These are phyloP conservation scores for Colletotrichum gloeosporioides DNA, from an alignment of 2,329 filamentous ascomycete species.

Conservation along the genomic window DNA sequence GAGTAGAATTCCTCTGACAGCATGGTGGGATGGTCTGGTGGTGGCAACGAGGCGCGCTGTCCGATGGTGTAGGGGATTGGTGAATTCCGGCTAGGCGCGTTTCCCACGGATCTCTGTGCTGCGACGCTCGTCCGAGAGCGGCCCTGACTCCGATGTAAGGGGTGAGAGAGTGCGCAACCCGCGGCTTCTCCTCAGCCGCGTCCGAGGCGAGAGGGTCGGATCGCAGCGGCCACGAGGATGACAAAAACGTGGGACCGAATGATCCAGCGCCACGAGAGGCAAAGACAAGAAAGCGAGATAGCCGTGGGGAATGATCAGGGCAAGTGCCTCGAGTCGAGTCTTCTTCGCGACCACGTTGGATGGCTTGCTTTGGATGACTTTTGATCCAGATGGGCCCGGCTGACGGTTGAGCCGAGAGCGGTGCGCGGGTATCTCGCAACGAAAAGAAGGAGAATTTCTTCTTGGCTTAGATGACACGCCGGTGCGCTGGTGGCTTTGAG, in stretches of 20 bases:
- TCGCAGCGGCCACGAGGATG: not conserved
- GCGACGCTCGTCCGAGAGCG: not conserved
- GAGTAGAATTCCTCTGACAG: conserved; percentile 66
- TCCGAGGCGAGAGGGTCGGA: not conserved
- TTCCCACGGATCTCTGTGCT: not conserved
- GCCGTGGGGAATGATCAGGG: not conserved
- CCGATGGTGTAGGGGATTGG: not conserved
- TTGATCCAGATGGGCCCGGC: not conserved
- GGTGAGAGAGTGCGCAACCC: not conserved
- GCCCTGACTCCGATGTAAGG: conserved; percentile 2
- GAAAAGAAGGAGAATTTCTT: not conserved
- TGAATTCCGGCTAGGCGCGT: not conserved
- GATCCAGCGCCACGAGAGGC: conserved; percentile 1
- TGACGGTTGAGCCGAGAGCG: not conserved
- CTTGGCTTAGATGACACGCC: not conserved
- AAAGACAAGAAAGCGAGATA: not conserved
- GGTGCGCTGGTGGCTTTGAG: not conserved
- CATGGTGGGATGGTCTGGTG: conserved; percentile 43
- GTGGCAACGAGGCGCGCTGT: not conserved
- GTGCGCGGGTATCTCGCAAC: not conserved
- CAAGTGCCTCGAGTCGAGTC: not conserved
- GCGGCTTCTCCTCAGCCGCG: not conserved
- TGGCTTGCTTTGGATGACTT: not conserved
- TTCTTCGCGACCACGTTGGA: conserved; percentile 15
- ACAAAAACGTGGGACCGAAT: not conserved